Conservation (phyloP, 805 yeast genomes). For the Candida quercuum region DNA sequence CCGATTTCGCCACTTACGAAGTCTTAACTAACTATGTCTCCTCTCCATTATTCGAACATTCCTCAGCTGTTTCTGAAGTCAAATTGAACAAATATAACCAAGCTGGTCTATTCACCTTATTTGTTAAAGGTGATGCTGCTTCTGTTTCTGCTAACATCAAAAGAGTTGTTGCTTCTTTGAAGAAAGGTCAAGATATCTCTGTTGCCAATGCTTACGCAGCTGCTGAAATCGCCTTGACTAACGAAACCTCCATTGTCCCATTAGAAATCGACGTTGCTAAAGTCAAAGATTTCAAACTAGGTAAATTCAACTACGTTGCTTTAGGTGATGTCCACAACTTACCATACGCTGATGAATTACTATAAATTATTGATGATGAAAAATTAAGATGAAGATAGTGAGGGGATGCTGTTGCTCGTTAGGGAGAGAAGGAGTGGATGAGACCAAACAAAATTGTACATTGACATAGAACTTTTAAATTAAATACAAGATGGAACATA, state of each 20-base stretch:
- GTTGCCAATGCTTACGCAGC: slow-evolving; percentile 53
- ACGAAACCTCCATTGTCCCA: slow-evolving; percentile 31
- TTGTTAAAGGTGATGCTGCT: slow-evolving; percentile 55
- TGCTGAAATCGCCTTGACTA: slow-evolving; percentile 37
- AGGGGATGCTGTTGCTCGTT: too few species aligned
- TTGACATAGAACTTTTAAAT: slow-evolving; percentile 1
- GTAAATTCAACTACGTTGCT: slow-evolving; percentile 78
- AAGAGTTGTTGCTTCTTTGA: slow-evolving; percentile 46
- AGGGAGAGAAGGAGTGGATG: background rate
- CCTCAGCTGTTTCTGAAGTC: slow-evolving; percentile 49
- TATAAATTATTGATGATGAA: background rate
- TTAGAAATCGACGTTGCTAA: slow-evolving; percentile 31
- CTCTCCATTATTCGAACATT: slow-evolving; percentile 49
- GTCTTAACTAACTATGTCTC: slow-evolving; percentile 64
- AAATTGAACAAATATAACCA: slow-evolving; percentile 62
- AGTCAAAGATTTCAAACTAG: slow-evolving; percentile 41
- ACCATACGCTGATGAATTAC: slow-evolving; percentile 88
- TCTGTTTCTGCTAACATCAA: slow-evolving; percentile 58
- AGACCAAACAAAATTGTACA: background rate
- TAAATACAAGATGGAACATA: slow-evolving; percentile 1
- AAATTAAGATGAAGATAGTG: background rate
- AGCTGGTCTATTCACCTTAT: slow-evolving; percentile 74
- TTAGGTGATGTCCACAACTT: slow-evolving; percentile 82
- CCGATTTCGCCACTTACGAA: slow-evolving; percentile 61
- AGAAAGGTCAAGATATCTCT: slow-evolving; percentile 50